phyloP scores from a whole-genome alignment of 2,329 filamentous ascomycete species.

The Aureobasidium sp. region DNA sequence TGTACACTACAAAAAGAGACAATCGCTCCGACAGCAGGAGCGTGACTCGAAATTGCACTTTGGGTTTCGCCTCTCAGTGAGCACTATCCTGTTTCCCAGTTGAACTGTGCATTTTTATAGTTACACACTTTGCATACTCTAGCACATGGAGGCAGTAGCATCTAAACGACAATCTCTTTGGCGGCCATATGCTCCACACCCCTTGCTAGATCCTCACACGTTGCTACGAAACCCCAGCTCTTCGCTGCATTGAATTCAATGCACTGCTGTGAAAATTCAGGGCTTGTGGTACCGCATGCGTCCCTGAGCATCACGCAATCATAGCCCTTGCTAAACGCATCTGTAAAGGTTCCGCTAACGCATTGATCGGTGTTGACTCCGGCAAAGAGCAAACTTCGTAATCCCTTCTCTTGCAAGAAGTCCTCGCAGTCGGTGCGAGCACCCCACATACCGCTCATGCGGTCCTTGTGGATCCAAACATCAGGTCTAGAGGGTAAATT shows the following conservation, averaged over 20 bases:
- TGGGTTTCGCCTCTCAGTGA: too few species aligned
- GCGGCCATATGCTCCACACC: constrained; percentile 21
- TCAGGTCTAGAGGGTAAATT: constrained; percentile 33
- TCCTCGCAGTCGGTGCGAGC: constrained; percentile 37
- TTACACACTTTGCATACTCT: too few species aligned
- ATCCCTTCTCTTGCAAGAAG: constrained; percentile 35
- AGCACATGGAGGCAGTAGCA: neutral
- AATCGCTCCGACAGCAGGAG: too few species aligned
- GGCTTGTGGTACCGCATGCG: constrained; percentile 47
- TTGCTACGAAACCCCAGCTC: constrained; percentile 28
- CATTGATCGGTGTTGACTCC: constrained; percentile 59
- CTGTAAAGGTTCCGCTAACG: constrained; percentile 49
- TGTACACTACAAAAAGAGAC: too few species aligned
- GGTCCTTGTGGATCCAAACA: constrained; percentile 50
- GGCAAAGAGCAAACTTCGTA: constrained; percentile 48
- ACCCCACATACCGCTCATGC: constrained; percentile 53
- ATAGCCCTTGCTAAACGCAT: constrained; percentile 51
- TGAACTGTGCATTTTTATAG: too few species aligned
- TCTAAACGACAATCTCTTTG: neutral
- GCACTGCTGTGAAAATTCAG: constrained; percentile 30
- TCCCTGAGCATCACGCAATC: constrained; percentile 52
- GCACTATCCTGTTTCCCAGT: too few species aligned
- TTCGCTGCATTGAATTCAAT: constrained; percentile 32
- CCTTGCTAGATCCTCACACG: constrained; percentile 26
- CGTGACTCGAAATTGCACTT: too few species aligned